Conservation (phyloP, 805 yeast genomes). For the Cyberlindnera samutprakarnensis region DNA sequence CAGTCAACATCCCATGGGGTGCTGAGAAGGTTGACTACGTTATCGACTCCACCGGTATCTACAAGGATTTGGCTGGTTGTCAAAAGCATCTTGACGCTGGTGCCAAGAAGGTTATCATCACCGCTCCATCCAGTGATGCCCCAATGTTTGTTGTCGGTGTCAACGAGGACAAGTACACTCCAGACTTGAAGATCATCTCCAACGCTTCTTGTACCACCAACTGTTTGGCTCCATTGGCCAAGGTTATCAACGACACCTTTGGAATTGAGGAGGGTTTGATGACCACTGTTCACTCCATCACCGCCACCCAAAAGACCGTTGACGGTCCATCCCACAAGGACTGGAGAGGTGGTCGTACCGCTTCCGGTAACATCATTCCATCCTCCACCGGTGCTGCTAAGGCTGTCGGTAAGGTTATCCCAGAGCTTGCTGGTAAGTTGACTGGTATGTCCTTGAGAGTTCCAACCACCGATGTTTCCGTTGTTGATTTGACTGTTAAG, state of each 20-base stretch:
- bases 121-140: slow-evolving; percentile 66
- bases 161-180: slow-evolving; percentile 50
- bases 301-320: slow-evolving; percentile 68
- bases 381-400: slow-evolving; percentile 74
- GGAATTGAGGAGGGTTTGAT: slow-evolving; percentile 69
- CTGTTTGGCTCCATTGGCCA: slow-evolving; percentile 70
- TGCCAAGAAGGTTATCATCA: slow-evolving; percentile 66
- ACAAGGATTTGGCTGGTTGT: slow-evolving; percentile 57
- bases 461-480: slow-evolving; percentile 68
- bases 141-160: slow-evolving; percentile 74
- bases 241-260: slow-evolving; percentile 56
- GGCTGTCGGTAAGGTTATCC: slow-evolving; percentile 70
- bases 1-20: slow-evolving; percentile 64
- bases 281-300: slow-evolving; percentile 69
- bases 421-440: slow-evolving; percentile 63
- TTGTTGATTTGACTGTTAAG: slow-evolving; percentile 64
- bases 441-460: slow-evolving; percentile 72
- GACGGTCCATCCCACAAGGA: slow-evolving; percentile 75
- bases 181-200: slow-evolving; percentile 52
- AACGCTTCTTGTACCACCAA: slow-evolving; percentile 72
- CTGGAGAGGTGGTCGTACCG: slow-evolving; percentile 79
- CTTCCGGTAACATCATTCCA: slow-evolving; percentile 69
- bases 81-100: slow-evolving; percentile 66
- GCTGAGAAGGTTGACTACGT: slow-evolving; percentile 53
- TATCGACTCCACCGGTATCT: slow-evolving; percentile 67